These are phyloP conservation scores for Teunomyces atbi DNA, from an alignment of 805 yeast genomes.

Conservation along the genomic window DNA sequence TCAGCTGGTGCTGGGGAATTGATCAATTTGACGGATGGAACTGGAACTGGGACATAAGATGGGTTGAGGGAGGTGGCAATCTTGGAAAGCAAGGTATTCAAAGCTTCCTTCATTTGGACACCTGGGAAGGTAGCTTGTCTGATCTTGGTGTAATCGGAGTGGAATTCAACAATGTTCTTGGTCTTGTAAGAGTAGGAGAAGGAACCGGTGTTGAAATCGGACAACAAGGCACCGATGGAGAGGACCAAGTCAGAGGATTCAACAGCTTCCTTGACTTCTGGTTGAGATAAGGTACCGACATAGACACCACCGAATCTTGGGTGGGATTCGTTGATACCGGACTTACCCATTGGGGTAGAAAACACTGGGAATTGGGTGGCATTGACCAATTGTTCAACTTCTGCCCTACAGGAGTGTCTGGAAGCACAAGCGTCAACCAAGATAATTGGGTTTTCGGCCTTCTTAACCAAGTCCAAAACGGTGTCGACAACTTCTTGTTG, in stretches of 20 bases:
- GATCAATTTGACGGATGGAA: conserved; percentile 15
- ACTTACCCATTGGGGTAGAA: conserved; percentile 32
- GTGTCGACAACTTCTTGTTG: conserved; percentile 29
- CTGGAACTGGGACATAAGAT: conserved; percentile 18
- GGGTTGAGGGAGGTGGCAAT: conserved; percentile 13
- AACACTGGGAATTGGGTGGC: conserved; percentile 28
- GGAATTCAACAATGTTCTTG: conserved; percentile 31
- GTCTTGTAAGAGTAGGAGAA: conserved; percentile 32
- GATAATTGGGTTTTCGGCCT: conserved; percentile 26
- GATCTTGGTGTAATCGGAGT: conserved; percentile 33
- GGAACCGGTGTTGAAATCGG: conserved; percentile 32
- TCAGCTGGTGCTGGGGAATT: conserved; percentile 13
- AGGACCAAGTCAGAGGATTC: conserved; percentile 27
- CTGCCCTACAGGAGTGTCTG: conserved; percentile 25
- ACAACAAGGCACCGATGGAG: conserved; percentile 28
- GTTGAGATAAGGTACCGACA: conserved; percentile 28
- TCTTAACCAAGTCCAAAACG: conserved; percentile 21
- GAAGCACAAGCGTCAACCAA: conserved; percentile 33
- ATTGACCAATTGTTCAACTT: conserved; percentile 23
- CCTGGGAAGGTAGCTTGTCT: conserved; percentile 30
- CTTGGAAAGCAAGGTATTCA: conserved; percentile 17
- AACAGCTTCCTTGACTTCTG: conserved; percentile 24
- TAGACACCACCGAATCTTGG: conserved; percentile 30
- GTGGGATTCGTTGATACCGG: conserved; percentile 24
- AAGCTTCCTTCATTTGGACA: conserved; percentile 29